Base-by-base conservation (phyloP, 2,329 filamentous ascomycete genomes). In the Penicillium sp. region DNA sequence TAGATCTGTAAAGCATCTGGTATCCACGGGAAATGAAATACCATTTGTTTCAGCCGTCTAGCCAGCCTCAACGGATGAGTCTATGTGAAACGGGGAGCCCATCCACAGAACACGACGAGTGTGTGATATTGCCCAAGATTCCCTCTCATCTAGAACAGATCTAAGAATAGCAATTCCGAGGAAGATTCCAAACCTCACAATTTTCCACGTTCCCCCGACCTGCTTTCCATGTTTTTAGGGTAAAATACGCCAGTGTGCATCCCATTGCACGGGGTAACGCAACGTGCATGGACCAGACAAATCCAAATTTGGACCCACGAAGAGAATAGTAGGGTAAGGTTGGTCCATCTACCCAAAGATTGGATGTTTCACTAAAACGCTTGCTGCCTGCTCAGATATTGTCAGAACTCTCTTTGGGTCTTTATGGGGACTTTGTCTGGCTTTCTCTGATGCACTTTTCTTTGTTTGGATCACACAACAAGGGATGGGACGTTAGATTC, bases 371-470 rank as follows among this genome's bases (percentile, higher is more conserved):
- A 43, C 41, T n/a, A 23, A 25, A 15, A 9, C 8, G 2, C 13
- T n/a, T 27, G 23, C 21, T 43, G 21, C 23, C 15, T 27, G 23
- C 7, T 25, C 4, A 25, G 12, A 15, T 3, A 3, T 25, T 27
- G 8, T 10, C 7, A 12, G 41, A 1, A 3, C 7, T 27, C 15
- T 31, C 64, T 63, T 5, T 72, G 67, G 65, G 57, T 57, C 15
- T 33, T 65, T 3, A 62, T 57, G 1, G 65, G 59, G 51, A 62
- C 39, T 1, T 61, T 64, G 49, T 38, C 68, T 63, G 60, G 6
- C 45, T 66, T 23, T 49, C 71, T 1, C 67, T 68, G 15, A 55
- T 66, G 1, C 2, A 3, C 38, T 66, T 63, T 2, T 62, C 66
- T 0, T 3, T 2, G 25, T 23, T 7, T 6, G 25, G 36, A 8